Evolutionary conservation across 2,329 filamentous ascomycete species (phyloP).

Genomic region (Pseudopithomyces maydicus): DNA sequence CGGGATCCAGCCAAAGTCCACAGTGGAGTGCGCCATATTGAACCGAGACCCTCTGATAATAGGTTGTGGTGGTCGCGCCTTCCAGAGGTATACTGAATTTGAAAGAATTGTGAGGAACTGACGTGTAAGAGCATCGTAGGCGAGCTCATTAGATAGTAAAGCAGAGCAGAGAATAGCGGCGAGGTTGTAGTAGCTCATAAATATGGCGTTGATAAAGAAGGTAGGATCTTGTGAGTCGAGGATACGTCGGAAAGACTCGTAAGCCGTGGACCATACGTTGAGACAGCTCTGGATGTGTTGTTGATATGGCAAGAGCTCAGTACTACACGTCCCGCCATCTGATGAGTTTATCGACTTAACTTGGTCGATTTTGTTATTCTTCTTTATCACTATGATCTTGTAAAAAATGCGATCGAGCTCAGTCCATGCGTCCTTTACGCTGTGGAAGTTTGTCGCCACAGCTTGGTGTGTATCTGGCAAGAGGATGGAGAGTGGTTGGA

Average conservation of each 20-base stretch:
- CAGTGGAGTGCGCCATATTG: constrained; percentile 38
- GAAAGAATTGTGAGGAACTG: neutral
- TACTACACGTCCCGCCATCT: neutral
- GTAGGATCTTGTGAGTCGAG: neutral
- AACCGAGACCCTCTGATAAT: neutral
- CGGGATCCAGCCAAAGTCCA: constrained; percentile 51
- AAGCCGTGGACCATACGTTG: neutral
- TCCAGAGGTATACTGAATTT: constrained; percentile 40
- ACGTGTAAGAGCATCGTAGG: constrained; percentile 22
- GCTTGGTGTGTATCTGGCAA: neutral
- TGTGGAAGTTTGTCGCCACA: neutral
- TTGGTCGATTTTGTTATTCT: neutral
- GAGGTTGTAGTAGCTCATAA: constrained; percentile 9
- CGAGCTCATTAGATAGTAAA: constrained; percentile 1
- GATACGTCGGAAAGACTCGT: neutral
- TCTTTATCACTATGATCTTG: constrained; percentile 1
- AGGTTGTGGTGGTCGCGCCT: neutral
- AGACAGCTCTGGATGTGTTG: neutral
- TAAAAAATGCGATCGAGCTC: constrained; percentile 5
- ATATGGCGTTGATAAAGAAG: constrained; percentile 4
- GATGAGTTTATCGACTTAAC: neutral
- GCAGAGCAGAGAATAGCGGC: constrained; percentile 9
- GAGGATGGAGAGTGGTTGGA: neutral
- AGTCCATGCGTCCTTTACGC: constrained; percentile 9
- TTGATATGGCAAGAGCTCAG: neutral